Conservation (phyloP, 164 flowering plant species). For the Berberis thunbergii region DNA sequence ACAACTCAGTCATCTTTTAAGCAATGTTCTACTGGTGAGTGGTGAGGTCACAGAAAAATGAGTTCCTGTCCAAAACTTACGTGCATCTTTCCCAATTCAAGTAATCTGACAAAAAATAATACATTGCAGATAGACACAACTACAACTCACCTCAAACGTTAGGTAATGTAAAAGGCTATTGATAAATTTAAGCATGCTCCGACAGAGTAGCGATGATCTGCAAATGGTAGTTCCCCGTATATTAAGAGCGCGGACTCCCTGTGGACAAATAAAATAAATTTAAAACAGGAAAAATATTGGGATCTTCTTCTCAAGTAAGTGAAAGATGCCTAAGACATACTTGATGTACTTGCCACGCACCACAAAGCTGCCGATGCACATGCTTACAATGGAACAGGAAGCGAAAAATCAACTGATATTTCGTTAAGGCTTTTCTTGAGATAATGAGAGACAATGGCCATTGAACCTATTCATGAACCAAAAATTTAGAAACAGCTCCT, state of each 20-base stretch:
- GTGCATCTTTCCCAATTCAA: neutral
- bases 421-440: slow-evolving; percentile 78
- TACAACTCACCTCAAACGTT: slow-evolving; percentile 73
- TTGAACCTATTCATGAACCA: slow-evolving; percentile 33
- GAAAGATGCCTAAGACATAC: slow-evolving; percentile 30
- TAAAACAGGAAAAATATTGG: slow-evolving; percentile 1
- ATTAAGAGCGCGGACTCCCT: slow-evolving; percentile 77
- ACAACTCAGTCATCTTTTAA: too few species aligned
- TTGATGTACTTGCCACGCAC: slow-evolving; percentile 98
- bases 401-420: slow-evolving; percentile 85
- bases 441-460: slow-evolving; percentile 94
- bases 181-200: slow-evolving; percentile 92
- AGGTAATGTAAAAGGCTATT: slow-evolving; percentile 89
- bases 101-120: neutral
- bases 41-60: too few species aligned
- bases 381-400: slow-evolving; percentile 92
- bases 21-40: too few species aligned
- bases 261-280: slow-evolving; percentile 6
- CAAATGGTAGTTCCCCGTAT: slow-evolving; percentile 65
- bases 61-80: neutral
- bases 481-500: neutral
- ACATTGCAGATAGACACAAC: neutral
- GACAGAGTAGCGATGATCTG: slow-evolving; percentile 82
- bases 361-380: slow-evolving; percentile 90
- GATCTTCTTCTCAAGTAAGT: neutral